Conservation (phyloP, 140 eudicot genomes). For the Senecio squalidus region DNA sequence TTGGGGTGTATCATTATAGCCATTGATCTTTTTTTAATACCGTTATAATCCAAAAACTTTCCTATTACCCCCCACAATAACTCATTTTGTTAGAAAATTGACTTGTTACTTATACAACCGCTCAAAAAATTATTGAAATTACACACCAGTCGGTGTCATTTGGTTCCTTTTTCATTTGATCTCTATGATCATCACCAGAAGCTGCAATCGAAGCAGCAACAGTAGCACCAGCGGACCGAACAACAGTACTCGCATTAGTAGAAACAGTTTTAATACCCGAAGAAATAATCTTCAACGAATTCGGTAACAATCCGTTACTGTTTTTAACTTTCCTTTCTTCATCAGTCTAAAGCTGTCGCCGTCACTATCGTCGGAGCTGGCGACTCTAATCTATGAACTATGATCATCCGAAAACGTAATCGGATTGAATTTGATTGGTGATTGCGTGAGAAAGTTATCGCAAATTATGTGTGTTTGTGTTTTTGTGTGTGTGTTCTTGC, state of each 20-base stretch:
- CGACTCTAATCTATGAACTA: slow-evolving; percentile 38
- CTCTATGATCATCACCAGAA: slow-evolving; percentile 59
- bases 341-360: slow-evolving; percentile 29
- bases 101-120: no score
- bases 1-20: no score
- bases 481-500: slow-evolving; percentile 29
- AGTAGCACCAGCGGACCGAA: slow-evolving; percentile 64
- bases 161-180: no score
- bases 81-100: no score
- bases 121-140: no score
- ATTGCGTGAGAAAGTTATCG: slow-evolving; percentile 35
- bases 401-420: slow-evolving; percentile 55
- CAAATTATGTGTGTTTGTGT: no score
- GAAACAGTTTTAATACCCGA: slow-evolving; percentile 71
- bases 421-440: not conserved
- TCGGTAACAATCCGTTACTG: slow-evolving; percentile 53
- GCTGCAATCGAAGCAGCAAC: slow-evolving; percentile 64
- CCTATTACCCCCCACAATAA: no score
- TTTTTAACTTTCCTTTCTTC: slow-evolving; percentile 51
- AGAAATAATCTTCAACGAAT: slow-evolving; percentile 59
- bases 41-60: no score
- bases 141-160: no score
- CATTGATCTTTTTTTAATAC: no score
- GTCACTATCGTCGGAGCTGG: slow-evolving; percentile 18
- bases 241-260: slow-evolving; percentile 71